A percentile compares a stretch with the other conserved stretches of the same genome.
Evolutionary conservation across 2,329 filamentous ascomycete species (phyloP).

Genomic region (Mycogone perniciosa): DNA sequence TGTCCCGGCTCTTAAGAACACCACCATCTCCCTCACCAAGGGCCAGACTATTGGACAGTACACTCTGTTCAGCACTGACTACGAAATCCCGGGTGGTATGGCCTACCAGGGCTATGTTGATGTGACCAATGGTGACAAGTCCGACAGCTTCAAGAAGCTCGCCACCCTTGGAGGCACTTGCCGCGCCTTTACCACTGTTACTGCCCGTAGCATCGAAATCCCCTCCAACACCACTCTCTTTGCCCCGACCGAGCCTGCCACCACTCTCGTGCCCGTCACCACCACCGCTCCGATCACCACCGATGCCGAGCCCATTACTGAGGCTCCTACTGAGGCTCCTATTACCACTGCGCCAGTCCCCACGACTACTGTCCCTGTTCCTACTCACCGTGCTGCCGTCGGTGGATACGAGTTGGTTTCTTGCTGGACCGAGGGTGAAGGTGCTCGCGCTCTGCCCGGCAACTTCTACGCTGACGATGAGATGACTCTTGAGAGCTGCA

Average conservation of each 20-base stretch:
- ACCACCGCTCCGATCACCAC: conserved; percentile 2
- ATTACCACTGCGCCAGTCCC: conserved; percentile 11
- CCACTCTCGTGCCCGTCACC: conserved; percentile 5
- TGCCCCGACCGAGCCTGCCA: conserved; percentile 12
- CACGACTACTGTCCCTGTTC: conserved; percentile 17
- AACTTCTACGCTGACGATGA: conserved; percentile 37
- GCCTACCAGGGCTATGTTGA: conserved; percentile 41
- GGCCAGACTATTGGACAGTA: conserved; percentile 41
- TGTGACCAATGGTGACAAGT: conserved; percentile 34
- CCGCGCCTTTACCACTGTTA: conserved; percentile 31
- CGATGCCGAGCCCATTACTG: background rate
- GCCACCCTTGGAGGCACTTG: conserved; percentile 40
- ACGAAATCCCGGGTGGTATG: conserved; percentile 38
- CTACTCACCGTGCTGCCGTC: conserved; percentile 32
- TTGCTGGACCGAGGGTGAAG: conserved; percentile 43
- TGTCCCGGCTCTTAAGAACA: conserved; percentile 34
- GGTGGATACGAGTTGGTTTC: conserved; percentile 40
- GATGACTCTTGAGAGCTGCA: conserved; percentile 45
- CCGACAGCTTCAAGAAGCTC: conserved; percentile 45
- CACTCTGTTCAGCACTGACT: conserved; percentile 40
- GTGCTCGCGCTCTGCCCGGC: conserved; percentile 37
- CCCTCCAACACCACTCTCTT: conserved; percentile 12
- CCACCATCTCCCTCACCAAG: conserved; percentile 34
- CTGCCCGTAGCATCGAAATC: conserved; percentile 20
- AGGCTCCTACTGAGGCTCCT: background rate